Evolutionary conservation across 2,329 filamentous ascomycete species (phyloP), one percentile per base, ranked within the genome.

Genomic region (Nigrospora sphaerica): DNA sequence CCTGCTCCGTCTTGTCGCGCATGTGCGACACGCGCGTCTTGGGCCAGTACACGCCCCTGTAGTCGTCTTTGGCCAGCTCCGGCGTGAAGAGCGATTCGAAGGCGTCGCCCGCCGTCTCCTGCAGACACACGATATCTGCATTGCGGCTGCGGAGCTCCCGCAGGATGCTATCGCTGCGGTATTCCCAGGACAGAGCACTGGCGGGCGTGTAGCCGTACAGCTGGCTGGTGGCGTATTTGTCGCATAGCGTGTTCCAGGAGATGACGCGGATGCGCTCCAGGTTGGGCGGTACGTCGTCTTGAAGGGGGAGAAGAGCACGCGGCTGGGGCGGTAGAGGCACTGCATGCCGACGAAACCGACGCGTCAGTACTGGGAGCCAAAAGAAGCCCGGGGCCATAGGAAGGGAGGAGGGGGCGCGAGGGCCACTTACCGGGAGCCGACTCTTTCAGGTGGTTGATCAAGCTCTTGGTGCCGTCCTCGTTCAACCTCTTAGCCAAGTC

Each of bases 181-280:
- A 90, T 34, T 93, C 86, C 93, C 93, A 98, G 28, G 80, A 74
- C 19, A 98, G 74, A 10, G 89, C 89, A 46, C 78, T 79, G 14
- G 84, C 85, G 3, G 93, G 88, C 0, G 90, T 92, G 64, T 97
- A 97, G 38, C 92, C 92, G 62, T 96, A 97, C 51, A 88, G 81
- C 46, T 83, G 77, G 46, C 82, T 76, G 0, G 91, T 96, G 5
- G 91, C 91, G 57, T 93, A 95, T 59, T 90, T 88, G 66, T 96
- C 90, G 67, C 92, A 96, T 12, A 98, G 78, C 40, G 92, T 95
- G 64, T 98, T 98, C 83, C 93, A 96, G 18, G 88, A 95, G 51
- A 97, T 75, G 10, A 95, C 84, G 47, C 87, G 88, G 62, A 97
- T 81, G 45, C 81, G 85, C 59, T 96, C 81, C 51, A 80, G 66